phyloP scores from a whole-genome alignment of 768 basidiomycete genomes.

The Mycena rosella region DNA sequence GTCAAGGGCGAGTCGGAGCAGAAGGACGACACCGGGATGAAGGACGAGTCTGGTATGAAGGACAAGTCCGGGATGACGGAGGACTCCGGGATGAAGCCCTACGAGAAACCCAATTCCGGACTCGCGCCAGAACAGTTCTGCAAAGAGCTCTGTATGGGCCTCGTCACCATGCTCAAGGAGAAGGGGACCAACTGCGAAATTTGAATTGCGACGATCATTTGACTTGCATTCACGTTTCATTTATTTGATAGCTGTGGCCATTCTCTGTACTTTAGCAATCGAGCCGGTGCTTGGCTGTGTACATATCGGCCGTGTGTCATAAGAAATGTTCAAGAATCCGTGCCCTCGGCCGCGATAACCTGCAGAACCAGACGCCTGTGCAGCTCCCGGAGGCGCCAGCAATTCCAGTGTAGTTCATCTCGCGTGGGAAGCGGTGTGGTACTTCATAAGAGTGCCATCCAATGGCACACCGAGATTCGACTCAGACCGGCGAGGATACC shows the following conservation, averaged over 20 bases:
- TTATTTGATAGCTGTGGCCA: conserved; percentile 1
- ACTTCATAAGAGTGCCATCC: too few relatives aligned
- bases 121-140: conserved; percentile 9
- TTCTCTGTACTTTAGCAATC: too few relatives aligned
- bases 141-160: conserved; percentile 5
- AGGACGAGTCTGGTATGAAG: background rate
- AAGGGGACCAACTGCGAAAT: background rate
- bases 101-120: background rate
- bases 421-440: too few relatives aligned
- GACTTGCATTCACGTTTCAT: background rate
- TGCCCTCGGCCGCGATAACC: too few relatives aligned
- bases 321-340: too few relatives aligned
- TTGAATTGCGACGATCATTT: background rate
- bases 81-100: background rate
- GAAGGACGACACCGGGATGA: background rate
- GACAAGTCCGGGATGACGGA: background rate
- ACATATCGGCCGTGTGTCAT: too few relatives aligned
- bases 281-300: too few relatives aligned
- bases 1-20: background rate
- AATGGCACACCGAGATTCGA: too few relatives aligned
- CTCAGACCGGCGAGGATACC: too few relatives aligned
- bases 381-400: too few relatives aligned
- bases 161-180: conserved; percentile 6
- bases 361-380: too few relatives aligned
- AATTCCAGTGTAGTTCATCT: too few relatives aligned